Base-by-base conservation (phyloP, 176 grass and related monocot genomes). In the Musa beccarii region DNA sequence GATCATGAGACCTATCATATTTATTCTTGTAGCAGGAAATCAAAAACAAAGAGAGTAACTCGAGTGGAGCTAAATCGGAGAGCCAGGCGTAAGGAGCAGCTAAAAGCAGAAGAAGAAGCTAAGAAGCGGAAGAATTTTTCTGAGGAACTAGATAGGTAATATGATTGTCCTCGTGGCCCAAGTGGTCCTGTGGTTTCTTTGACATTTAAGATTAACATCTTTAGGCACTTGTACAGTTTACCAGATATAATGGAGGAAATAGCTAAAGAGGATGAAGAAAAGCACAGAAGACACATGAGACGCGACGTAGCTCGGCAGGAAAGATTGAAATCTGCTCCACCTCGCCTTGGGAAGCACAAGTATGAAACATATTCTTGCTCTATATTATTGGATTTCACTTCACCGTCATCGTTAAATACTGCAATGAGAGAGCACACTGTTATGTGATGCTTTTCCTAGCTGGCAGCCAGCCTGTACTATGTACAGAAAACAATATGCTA, bases 201-300 rank as follows among this genome's bases (percentile, higher is more conserved):
- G 9, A 29, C 62, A 19, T 52, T 56, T 26, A 54, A 76, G 43
- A 66, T 53, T 24, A 34, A 75, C 49, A 76, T 82, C 9, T 82
- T 23, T 29, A 49, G 8, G 19, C 28, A 63, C 23, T 66, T 68
- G 75, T 75, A 74, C 83, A 99, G 90, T 79, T 84, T 99, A 81
- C 82, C 95, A 65, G 82, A 87, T 80, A 89, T 99, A 84, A 76
- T 99, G 59, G 79, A 81, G 9, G 88, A 99, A 75, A 99, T 99
- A 86, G 88, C 85, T 43, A 94, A 91, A 80, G 95, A 99, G 76
- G 90, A 99, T 28, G 73, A 91, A 83, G 90, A 94, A 82, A 99
- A 91, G 69, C 75, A 89, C 52, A 93, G 79, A 81, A 84, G 74
- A 76, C 90, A 69, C 25, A 87, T 65, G 16, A 79, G 95, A 25